Evolutionary conservation across 2,329 filamentous ascomycete genomes (phyloP), one percentile per base, ranked within the genome.

Genomic region (Fusarium succisae): DNA sequence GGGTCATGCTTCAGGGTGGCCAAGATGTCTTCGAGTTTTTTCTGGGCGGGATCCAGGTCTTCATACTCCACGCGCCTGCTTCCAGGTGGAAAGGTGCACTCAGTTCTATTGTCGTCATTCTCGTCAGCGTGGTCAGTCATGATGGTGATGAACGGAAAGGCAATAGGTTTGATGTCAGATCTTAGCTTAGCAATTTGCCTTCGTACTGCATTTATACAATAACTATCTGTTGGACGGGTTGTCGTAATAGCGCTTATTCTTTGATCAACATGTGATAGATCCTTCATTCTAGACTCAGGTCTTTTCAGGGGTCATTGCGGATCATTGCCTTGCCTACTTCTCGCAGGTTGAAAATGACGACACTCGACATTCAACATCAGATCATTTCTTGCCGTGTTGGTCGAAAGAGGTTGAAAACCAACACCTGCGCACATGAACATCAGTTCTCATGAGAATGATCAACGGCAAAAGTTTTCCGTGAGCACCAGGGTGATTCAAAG

Each of bases 221-320:
- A 15, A 4, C 15, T 35, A 11, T 4, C 15, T 22, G 8, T 14
- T 22, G 13, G 8, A 6, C 2, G 13, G 6, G 10, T 26, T 6
- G 37, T 56, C 37, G 55, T 28, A 28, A 58, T 28, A 28, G 55
- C 24, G 20, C 32, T 38, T 38, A 28, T 35, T 9, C 5, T 4
- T 28, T 22, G 20, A 5, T 11, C 8, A 14, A 10, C 43, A 51
- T 51, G 32, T 63, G 51, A 58, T 39, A 12, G 13, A 43, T n/a
- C 28, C 60, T 32, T 18, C 37, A 24, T 50, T 65, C 60, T 65
- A 66, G 63, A 66, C 35, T 26, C 26, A 6, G 43, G 63, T 65
- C 60, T 65, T n/a, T 38, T 26, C 51, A 63, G 30, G 38, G 39
- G 10, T 7, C 32, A 9, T 30, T 3, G 59, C 32, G 32, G 39